phyloP scores from a whole-genome alignment of 2,329 filamentous ascomycete genomes.

The Stromatinia cepivora region DNA sequence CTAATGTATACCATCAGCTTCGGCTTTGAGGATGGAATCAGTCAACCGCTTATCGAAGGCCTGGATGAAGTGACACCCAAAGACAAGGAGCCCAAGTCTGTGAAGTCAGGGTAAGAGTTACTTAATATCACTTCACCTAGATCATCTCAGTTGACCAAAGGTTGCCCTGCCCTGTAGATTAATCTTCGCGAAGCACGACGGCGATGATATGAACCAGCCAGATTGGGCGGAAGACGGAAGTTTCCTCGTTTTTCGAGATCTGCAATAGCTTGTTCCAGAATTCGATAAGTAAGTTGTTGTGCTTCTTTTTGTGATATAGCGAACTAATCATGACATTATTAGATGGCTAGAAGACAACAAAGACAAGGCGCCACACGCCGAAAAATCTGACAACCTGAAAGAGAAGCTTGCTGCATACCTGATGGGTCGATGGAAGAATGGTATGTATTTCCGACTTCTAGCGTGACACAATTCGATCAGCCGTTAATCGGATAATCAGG shows the following conservation, averaged over 20 bases:
- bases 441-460: slow-evolving; percentile 32
- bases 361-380: background rate
- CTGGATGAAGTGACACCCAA: slow-evolving; percentile 40
- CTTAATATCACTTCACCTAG: background rate
- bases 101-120: slow-evolving; percentile 35
- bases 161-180: background rate
- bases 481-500: background rate
- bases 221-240: slow-evolving; percentile 48
- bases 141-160: background rate
- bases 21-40: slow-evolving; percentile 47
- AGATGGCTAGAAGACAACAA: slow-evolving; percentile 16
- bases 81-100: slow-evolving; percentile 36
- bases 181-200: slow-evolving; percentile 34
- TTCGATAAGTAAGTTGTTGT: slow-evolving; percentile 46
- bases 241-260: slow-evolving; percentile 48
- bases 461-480: background rate
- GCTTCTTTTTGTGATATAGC: slow-evolving; percentile 27
- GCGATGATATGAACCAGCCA: slow-evolving; percentile 40
- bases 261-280: slow-evolving; percentile 48
- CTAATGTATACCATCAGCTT: slow-evolving; percentile 39
- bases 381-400: background rate
- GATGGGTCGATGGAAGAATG: slow-evolving; percentile 16
- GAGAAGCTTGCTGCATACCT: slow-evolving; percentile 10
- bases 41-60: slow-evolving; percentile 44
- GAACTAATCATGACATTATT: background rate